Conservation (phyloP, 2,329 filamentous ascomycete species). For the Colletotrichum cuscutae region DNA sequence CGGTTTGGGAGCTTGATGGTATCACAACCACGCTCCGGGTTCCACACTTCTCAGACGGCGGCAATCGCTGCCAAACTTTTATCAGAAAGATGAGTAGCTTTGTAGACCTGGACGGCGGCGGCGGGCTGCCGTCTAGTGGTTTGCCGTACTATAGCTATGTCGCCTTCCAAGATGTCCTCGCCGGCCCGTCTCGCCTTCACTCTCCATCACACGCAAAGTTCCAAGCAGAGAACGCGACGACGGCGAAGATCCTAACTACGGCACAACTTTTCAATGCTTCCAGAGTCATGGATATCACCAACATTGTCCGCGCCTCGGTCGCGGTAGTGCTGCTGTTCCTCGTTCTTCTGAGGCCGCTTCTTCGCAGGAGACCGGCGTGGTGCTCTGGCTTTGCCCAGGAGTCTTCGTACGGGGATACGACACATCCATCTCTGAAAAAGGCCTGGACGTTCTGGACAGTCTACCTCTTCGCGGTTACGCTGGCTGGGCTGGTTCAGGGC, state of each 20-base stretch:
- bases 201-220: neutral
- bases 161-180: constrained; percentile 24
- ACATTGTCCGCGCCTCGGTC: constrained; percentile 44
- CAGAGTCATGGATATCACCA: constrained; percentile 10
- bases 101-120: constrained; percentile 10
- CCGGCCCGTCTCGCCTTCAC: neutral
- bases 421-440: constrained; percentile 35
- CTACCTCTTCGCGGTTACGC: constrained; percentile 45
- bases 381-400: constrained; percentile 56
- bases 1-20: constrained; percentile 13
- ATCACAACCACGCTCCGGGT: constrained; percentile 9
- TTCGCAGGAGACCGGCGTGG: constrained; percentile 50
- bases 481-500: constrained; percentile 48
- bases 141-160: constrained; percentile 19
- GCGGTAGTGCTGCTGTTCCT: constrained; percentile 44
- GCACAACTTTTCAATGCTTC: neutral
- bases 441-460: constrained; percentile 53
- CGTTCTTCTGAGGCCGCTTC: constrained; percentile 39
- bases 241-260: neutral
- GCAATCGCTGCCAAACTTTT: constrained; percentile 4
- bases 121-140: neutral
- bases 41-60: neutral
- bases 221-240: neutral
- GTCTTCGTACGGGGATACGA: constrained; percentile 35
- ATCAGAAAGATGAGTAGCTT: constrained; percentile 9